Conservation (phyloP, 768 basidiomycete genomes). For the Boletus tomentosulus region DNA sequence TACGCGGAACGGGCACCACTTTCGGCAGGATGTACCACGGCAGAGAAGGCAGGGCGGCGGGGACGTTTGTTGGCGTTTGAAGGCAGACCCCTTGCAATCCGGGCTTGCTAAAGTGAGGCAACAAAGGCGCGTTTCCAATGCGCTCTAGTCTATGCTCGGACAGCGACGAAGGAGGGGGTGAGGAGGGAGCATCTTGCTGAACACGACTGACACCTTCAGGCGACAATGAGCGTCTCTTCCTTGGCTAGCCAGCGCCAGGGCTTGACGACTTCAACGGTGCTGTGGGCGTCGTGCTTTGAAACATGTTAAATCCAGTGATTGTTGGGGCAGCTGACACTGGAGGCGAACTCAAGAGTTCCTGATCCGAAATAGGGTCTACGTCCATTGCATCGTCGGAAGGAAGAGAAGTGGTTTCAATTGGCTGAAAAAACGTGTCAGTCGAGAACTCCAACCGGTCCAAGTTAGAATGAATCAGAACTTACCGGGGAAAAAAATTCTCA, state of each 20-base stretch:
- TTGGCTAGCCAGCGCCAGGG: constrained; percentile 38
- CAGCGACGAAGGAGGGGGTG: constrained; percentile 48
- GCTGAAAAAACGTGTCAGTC: constrained; percentile 26
- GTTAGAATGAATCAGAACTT: constrained; percentile 10
- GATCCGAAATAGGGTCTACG: constrained; percentile 55
- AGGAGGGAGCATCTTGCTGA: constrained; percentile 42
- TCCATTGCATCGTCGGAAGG: constrained; percentile 74
- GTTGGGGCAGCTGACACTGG: constrained; percentile 51
- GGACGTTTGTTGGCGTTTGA: constrained; percentile 53
- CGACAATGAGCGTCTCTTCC: constrained; percentile 58
- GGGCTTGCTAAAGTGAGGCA: constrained; percentile 45
- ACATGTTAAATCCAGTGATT: constrained; percentile 54
- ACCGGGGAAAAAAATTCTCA: constrained; percentile 29
- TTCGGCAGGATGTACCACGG: constrained; percentile 50
- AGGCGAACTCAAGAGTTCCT: constrained; percentile 32
- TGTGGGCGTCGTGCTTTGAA: constrained; percentile 56
- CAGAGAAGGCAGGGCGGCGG: constrained; percentile 65
- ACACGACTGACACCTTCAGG: constrained; percentile 41
- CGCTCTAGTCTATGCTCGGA: constrained; percentile 46
- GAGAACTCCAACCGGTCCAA: not conserved
- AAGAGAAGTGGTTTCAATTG: constrained; percentile 36
- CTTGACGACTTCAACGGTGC: constrained; percentile 41
- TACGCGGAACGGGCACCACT: constrained; percentile 40
- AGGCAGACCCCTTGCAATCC: constrained; percentile 52
- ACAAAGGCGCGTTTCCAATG: constrained; percentile 30